Evolutionary conservation across 495 filamentous ascomycete genomes (phyloP).

Genomic region (Aspergillus heteromorphus): DNA sequence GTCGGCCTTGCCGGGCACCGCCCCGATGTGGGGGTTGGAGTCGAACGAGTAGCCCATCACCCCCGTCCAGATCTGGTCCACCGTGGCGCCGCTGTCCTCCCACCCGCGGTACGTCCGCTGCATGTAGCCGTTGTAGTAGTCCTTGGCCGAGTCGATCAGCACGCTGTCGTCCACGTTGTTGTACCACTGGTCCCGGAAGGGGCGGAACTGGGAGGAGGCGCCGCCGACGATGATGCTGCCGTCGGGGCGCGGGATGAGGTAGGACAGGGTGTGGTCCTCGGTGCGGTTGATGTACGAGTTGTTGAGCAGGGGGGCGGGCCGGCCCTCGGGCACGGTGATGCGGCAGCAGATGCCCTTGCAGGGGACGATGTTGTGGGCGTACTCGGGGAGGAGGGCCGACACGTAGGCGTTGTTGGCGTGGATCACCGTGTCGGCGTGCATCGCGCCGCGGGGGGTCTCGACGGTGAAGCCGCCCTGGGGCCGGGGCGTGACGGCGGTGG

Average conservation of each 20-base stretch:
- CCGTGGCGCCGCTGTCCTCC: slow-evolving; percentile 36
- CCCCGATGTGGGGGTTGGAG: slow-evolving; percentile 43
- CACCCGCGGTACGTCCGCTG: slow-evolving; percentile 39
- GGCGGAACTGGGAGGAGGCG: slow-evolving; percentile 39
- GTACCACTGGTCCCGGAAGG: slow-evolving; percentile 56
- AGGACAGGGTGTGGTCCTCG: slow-evolving; percentile 32
- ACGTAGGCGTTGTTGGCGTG: slow-evolving; percentile 73
- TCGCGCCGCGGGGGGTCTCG: slow-evolving; percentile 48
- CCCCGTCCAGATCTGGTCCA: slow-evolving; percentile 46
- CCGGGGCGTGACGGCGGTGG: slow-evolving; percentile 28
- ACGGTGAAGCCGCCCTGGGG: slow-evolving; percentile 40
- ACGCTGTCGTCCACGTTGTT: slow-evolving; percentile 41
- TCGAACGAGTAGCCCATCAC: slow-evolving; percentile 44
- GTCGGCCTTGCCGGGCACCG: slow-evolving; percentile 34
- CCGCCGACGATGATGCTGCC: slow-evolving; percentile 69
- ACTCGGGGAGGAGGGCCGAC: slow-evolving; percentile 47
- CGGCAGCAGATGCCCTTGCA: slow-evolving; percentile 53
- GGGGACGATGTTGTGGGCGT: slow-evolving; percentile 60
- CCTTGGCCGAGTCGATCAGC: slow-evolving; percentile 56
- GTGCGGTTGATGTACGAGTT: slow-evolving; percentile 31
- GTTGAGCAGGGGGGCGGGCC: slow-evolving; percentile 33
- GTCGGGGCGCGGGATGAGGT: slow-evolving; percentile 63
- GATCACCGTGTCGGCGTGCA: slow-evolving; percentile 51
- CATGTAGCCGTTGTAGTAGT: slow-evolving; percentile 51
- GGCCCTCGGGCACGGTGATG: slow-evolving; percentile 56